phyloP scores from a whole-genome alignment of 805 yeast genomes.

The Saturnispora serradocipensis region DNA sequence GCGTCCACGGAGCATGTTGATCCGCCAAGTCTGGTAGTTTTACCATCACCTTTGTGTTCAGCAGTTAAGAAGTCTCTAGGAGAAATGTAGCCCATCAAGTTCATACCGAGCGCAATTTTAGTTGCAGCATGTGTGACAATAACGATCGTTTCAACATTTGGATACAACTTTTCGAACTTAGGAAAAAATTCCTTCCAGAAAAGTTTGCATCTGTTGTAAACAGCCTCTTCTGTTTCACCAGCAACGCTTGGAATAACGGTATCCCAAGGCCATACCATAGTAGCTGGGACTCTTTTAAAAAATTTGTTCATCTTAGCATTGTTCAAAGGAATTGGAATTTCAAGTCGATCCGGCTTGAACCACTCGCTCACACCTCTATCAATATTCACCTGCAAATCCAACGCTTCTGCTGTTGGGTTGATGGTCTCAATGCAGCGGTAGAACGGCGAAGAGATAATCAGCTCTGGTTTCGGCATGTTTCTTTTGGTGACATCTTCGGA shows the following conservation, averaged over 20 bases:
- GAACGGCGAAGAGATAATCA: slow-evolving; percentile 75
- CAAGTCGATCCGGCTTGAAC: slow-evolving; percentile 63
- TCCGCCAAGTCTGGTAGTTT: slow-evolving; percentile 41
- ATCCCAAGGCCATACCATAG: slow-evolving; percentile 36
- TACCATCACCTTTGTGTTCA: slow-evolving; percentile 32
- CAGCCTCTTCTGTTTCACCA: slow-evolving; percentile 73
- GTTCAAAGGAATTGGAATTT: slow-evolving; percentile 63
- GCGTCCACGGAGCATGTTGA: slow-evolving; percentile 82
- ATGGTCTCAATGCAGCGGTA: slow-evolving; percentile 84
- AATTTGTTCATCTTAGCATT: slow-evolving; percentile 38
- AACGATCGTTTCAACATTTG: slow-evolving; percentile 52
- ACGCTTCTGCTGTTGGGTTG: slow-evolving; percentile 51
- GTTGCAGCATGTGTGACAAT: slow-evolving; percentile 93
- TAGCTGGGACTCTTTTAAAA: slow-evolving; percentile 40
- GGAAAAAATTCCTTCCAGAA: slow-evolving; percentile 54
- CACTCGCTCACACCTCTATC: slow-evolving; percentile 92
- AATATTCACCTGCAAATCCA: slow-evolving; percentile 50
- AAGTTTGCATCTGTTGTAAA: slow-evolving; percentile 48
- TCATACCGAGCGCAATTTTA: slow-evolving; percentile 79
- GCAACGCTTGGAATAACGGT: slow-evolving; percentile 48
- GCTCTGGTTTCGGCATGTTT: slow-evolving; percentile 47
- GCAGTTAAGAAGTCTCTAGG: slow-evolving; percentile 45
- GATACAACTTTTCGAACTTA: slow-evolving; percentile 45
- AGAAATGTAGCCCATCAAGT: slow-evolving; percentile 44
- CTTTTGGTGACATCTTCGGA: slow-evolving; percentile 24